These are phyloP conservation scores for Puccinellia tenuiflora DNA, from an alignment of 176 grass and related monocot species.

Conservation along the genomic window DNA sequence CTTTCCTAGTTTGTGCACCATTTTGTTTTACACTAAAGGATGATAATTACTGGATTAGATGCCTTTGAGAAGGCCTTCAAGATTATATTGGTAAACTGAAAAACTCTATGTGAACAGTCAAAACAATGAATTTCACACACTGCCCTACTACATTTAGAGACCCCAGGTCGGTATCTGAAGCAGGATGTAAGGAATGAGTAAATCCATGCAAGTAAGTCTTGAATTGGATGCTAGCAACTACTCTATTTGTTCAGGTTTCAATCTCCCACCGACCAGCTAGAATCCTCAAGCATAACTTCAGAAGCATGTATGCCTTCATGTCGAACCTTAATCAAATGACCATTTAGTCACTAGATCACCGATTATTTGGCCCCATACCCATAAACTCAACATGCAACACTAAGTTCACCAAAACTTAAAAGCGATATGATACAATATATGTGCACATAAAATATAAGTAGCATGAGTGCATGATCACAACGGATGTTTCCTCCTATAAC, in stretches of 20 bases:
- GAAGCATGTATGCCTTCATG: background rate
- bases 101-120: background rate
- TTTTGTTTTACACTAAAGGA: constrained; percentile 1
- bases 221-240: background rate
- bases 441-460: background rate
- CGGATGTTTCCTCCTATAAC: background rate
- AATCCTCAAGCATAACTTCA: background rate
- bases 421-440: background rate
- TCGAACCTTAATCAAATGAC: background rate
- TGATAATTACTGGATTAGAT: background rate
- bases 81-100: background rate
- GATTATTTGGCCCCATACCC: background rate
- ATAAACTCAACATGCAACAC: background rate
- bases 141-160: background rate
- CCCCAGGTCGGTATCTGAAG: background rate
- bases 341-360: background rate
- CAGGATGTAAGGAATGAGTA: background rate
- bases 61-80: background rate
- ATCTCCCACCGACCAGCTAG: background rate
- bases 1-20: background rate
- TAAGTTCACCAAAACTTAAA: background rate
- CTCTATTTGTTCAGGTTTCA: background rate
- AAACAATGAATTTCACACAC: background rate
- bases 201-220: background rate
- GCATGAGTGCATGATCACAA: background rate